Percentiles rank a stretch among this genome's conserved stretches.
These are phyloP conservation scores for Cryptosporidium sp. DNA, from an alignment of 169 alveolate genomes.

Conservation along the genomic window DNA sequence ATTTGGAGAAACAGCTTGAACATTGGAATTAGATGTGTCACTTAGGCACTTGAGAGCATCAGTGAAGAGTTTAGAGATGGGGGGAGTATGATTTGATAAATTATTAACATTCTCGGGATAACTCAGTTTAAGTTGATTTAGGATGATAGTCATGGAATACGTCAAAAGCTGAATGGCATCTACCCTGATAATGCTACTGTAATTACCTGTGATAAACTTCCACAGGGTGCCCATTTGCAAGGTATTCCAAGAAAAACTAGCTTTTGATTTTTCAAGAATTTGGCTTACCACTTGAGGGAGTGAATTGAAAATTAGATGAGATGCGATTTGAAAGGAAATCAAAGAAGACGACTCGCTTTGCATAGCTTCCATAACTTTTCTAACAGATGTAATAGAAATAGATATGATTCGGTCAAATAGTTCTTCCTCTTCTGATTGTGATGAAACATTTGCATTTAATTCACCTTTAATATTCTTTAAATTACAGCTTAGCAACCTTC, in stretches of 20 bases:
- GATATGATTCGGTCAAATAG: conserved; percentile 49
- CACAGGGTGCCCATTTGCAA: conserved; percentile 27
- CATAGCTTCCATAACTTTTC: conserved; percentile 8
- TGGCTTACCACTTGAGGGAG: neutral
- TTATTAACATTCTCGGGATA: neutral
- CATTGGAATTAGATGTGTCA: conserved; percentile 12
- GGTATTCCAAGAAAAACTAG: neutral
- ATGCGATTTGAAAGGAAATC: conserved; percentile 1
- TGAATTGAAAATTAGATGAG: conserved; percentile 17
- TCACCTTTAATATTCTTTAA: conserved; percentile 37
- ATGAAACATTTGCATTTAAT: conserved; percentile 48
- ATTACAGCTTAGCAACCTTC: conserved; percentile 43
- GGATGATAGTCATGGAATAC: neutral
- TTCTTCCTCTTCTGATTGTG: conserved; percentile 57
- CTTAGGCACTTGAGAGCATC: conserved; percentile 25
- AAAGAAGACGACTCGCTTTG: neutral
- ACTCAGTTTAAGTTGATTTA: neutral
- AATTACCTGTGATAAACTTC: conserved; percentile 40
- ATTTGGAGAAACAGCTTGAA: conserved; percentile 52
- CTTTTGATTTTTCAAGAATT: neutral
- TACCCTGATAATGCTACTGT: conserved; percentile 48
- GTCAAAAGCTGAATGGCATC: conserved; percentile 41
- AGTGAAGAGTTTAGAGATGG: neutral
- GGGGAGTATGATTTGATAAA: neutral
- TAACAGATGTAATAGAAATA: conserved; percentile 29